phyloP scores from a whole-genome alignment of 139 green algal species.

The Chlorella sp. region DNA sequence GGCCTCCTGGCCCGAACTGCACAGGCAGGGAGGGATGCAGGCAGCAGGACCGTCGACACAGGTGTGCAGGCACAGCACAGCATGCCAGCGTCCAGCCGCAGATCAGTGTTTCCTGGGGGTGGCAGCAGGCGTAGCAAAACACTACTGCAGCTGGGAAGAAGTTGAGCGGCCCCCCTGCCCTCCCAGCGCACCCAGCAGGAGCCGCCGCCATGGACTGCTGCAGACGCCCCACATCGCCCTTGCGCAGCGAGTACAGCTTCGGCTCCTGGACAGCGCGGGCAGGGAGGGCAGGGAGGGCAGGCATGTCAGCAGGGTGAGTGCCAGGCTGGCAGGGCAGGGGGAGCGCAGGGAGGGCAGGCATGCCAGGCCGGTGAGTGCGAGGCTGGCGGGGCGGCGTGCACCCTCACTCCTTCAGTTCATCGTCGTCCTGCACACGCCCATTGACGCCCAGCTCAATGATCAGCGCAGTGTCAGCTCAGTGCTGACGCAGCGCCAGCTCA shows the following conservation, averaged over 20 bases:
- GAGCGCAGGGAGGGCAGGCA: background rate
- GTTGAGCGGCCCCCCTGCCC: too few species aligned
- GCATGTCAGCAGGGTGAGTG: background rate
- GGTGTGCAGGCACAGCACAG: background rate
- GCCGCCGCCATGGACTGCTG: background rate
- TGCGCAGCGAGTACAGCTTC: conserved; percentile 16
- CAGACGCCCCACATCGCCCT: conserved; percentile 15
- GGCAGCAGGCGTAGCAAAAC: background rate
- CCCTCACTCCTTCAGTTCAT: background rate
- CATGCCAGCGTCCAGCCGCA: background rate
- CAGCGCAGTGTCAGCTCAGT: too few species aligned
- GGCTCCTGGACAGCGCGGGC: background rate
- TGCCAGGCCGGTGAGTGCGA: background rate
- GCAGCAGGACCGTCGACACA: background rate
- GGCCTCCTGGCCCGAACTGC: background rate
- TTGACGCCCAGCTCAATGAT: too few species aligned
- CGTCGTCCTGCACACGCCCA: background rate
- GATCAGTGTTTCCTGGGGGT: too few species aligned
- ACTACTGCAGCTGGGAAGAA: background rate
- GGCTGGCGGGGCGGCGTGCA: background rate
- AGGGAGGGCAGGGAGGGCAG: background rate
- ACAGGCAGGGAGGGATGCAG: background rate
- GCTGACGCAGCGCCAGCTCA: background rate
- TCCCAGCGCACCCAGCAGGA: background rate
- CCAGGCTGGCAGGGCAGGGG: background rate